phyloP scores from a whole-genome alignment of 768 basidiomycete species.

The Auricularia heimuer region DNA sequence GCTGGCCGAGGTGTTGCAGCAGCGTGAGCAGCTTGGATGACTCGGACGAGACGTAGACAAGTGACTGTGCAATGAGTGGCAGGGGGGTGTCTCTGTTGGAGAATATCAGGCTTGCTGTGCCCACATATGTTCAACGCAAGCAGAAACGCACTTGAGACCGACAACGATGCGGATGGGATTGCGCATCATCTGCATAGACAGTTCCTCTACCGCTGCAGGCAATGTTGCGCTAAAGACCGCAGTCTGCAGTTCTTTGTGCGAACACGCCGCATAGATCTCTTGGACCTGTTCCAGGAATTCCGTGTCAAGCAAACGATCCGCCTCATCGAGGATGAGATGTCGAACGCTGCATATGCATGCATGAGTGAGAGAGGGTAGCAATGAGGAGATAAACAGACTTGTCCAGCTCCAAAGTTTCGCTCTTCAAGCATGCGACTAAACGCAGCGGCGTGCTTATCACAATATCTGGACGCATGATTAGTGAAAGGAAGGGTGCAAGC shows the following conservation, averaged over 20 bases:
- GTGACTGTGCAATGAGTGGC: conserved; percentile 76
- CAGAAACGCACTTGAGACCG: conserved; percentile 71
- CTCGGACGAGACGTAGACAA: conserved; percentile 89
- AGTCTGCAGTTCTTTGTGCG: conserved; percentile 60
- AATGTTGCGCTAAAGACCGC: conserved; percentile 93
- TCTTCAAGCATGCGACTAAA: conserved; percentile 69
- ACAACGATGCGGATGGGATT: conserved; percentile 93
- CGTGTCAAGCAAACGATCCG: conserved; percentile 78
- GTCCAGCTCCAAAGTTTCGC: conserved; percentile 51
- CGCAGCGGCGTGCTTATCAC: conserved; percentile 89
- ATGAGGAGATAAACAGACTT: conserved; percentile 43
- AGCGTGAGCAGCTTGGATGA: conserved; percentile 89
- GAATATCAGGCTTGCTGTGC: background rate
- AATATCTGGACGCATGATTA: conserved; percentile 45
- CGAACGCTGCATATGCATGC: conserved; percentile 49
- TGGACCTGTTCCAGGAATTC: conserved; percentile 86
- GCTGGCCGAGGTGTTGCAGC: conserved; percentile 63
- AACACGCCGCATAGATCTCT: conserved; percentile 76
- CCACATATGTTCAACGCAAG: background rate
- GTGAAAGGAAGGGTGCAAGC: background rate
- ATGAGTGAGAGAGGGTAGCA: conserved; percentile 6
- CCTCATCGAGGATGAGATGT: conserved; percentile 83
- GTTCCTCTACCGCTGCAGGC: conserved; percentile 76
- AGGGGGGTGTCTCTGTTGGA: conserved; percentile 78
- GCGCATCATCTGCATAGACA: conserved; percentile 74